Evolutionary conservation across 352 stramenopile genomes (phyloP), one percentile per base, ranked within the genome.

Genomic region (Elongisporangium prolatum): DNA sequence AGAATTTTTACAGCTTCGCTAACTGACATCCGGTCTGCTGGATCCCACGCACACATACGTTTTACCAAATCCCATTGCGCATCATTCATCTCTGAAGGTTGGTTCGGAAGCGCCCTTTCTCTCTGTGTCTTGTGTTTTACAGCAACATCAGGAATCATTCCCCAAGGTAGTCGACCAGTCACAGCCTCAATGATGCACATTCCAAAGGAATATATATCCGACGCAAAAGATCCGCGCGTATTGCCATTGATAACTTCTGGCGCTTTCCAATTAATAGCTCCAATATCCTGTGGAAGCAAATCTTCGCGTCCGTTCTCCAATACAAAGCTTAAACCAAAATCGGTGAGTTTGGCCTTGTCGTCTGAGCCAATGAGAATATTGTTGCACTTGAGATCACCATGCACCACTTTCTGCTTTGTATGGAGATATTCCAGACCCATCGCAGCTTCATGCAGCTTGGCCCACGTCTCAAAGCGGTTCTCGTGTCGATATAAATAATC

Each of bases 381-480:
- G 48, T 80, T 65, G 2, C 63, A 74, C 54, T 86, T 87, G n/a
- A 90, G 21, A 34, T 90, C 80, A n/a, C 75, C 57, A 47, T 90
- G 80, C 0, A 88, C 65, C 18, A 83, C 49, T 9, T 58, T 57
- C 9, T 57, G 57, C 0, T 61, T n/a, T 3, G 57, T 40, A 25
- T 84, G 76, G 11, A 88, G 51, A 72, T 96, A 97, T 21, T 80
- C 77, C 13, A 98, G 68, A 0, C 69, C 80, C 3, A 64, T 8
- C 5, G 68, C 65, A 14, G 63, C 65, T 22, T 80, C 21, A 3
- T 68, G 56, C 16, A 74, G 56, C 21, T 68, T 53, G 21, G 48
- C 56, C 65, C 68, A 80, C 17, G 75, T 17, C 14, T 56, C 56
- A n/a, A 50, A 21, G 0, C 20, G 20, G n/a, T 64, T 50, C 17